Evolutionary conservation across 1,139 yeast genomes (phyloP).

Genomic region (Blastobotrys serpentis): DNA sequence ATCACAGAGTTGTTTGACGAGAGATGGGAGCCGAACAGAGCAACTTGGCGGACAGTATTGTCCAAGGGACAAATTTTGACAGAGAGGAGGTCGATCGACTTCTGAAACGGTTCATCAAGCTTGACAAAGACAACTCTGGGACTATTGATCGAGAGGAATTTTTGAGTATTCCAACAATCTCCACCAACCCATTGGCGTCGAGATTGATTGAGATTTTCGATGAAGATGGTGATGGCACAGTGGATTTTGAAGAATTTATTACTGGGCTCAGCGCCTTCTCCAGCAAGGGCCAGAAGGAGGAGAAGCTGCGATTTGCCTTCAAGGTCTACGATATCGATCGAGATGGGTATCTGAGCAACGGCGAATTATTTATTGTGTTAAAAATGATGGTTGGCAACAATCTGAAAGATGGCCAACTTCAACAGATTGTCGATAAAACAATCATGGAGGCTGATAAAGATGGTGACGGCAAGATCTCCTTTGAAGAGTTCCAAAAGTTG

Average conservation of each 20-base stretch:
- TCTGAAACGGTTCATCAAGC: slow-evolving; percentile 89
- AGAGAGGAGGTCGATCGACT: slow-evolving; percentile 89
- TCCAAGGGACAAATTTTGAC: slow-evolving; percentile 68
- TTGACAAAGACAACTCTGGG: slow-evolving; percentile 91
- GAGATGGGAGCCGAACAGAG: slow-evolving; percentile 70
- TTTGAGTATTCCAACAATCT: slow-evolving; percentile 87
- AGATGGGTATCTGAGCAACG: slow-evolving; percentile 93
- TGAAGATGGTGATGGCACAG: slow-evolving; percentile 87
- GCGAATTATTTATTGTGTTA: slow-evolving; percentile 87
- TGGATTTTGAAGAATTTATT: slow-evolving; percentile 94
- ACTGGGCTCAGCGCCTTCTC: slow-evolving; percentile 88
- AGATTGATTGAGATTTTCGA: slow-evolving; percentile 94
- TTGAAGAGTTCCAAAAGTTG: slow-evolving; percentile 72
- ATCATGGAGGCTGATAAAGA: slow-evolving; percentile 92
- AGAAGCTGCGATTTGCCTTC: slow-evolving; percentile 85
- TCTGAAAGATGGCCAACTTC: slow-evolving; percentile 80
- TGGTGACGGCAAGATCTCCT: slow-evolving; percentile 84
- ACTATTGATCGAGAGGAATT: slow-evolving; percentile 90
- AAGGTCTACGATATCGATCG: slow-evolving; percentile 93
- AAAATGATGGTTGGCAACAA: slow-evolving; percentile 98
- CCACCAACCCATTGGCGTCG: slow-evolving; percentile 83
- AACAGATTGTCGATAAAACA: slow-evolving; percentile 93
- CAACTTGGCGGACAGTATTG: slow-evolving; percentile 61
- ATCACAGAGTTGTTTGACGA: background rate
- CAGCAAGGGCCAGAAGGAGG: slow-evolving; percentile 80